Base-by-base conservation (phyloP, 1,139 yeast species). In the Dujonia santamariae region DNA sequence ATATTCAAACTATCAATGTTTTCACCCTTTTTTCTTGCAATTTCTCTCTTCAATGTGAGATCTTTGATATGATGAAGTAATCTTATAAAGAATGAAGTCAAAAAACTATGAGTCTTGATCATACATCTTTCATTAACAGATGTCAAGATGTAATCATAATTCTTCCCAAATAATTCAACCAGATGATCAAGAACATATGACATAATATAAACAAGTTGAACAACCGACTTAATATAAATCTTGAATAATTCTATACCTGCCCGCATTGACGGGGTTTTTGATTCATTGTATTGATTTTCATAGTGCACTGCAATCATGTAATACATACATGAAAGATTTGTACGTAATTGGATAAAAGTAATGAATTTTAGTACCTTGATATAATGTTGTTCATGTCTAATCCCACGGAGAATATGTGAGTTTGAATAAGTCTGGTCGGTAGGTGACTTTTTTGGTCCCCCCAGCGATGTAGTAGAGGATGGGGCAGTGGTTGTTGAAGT, bases 211-310 rank as follows among this genome's bases (percentile, higher is more conserved):
- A 67, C 67, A 42, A 68, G 53, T 42, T 68, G 75, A 12, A 67
- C 62, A 32, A 67, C 73, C 44, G 67, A 58, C 38, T 65, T 63
- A 35, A 64, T 57, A 44, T 63, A 67, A 18, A 68, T 66, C 40
- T 68, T 69, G 47, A 67, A 69, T 9, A 69, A 50, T 40, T 67
- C 75, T 15, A 67, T 61, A 2, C 72, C 75, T 0, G 74, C 67
- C 33, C 53, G 56, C 53, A 65, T 60, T 2, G 68, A 58, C 2
- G 63, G 55, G 0, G 56, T 48, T 20, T 57, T 50, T 13, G 60
- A 52, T 23, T 52, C 52, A 28, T 55, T 56, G 28, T 57, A 54
- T 34, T 58, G 59, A 28, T 56, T 53, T 39, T 69, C 75, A 43
- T 66, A 69, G 45, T 67, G 67, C 28, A 65, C 50, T 11, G 71